These are phyloP conservation scores for Pseudognaphalium luteoalbum DNA, from an alignment of 129 eudicot species.

Conservation along the genomic window DNA sequence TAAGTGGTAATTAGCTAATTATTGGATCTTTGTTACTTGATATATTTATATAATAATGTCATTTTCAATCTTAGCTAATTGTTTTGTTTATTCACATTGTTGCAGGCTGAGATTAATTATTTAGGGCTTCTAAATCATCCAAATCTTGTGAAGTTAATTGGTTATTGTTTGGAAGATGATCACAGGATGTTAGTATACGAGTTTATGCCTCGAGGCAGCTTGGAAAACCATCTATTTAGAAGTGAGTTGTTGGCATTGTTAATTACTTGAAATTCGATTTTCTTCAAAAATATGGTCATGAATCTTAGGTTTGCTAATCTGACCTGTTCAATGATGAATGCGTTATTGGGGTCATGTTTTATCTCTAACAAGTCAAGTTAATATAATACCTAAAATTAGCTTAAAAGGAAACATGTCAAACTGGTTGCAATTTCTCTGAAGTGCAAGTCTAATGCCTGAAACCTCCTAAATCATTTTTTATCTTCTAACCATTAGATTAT, in stretches of 20 bases:
- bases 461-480: neutral
- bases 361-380: neutral
- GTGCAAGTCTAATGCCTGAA: neutral
- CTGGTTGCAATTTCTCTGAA: neutral
- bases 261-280: neutral
- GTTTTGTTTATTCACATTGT: neutral
- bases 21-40: neutral
- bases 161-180: constrained; percentile 76
- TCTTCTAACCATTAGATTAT: neutral
- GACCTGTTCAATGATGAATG: neutral
- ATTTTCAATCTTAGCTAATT: neutral
- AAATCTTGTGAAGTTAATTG: constrained; percentile 68
- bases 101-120: constrained; percentile 73
- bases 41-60: neutral
- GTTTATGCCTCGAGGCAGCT: constrained; percentile 82
- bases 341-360: neutral
- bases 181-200: constrained; percentile 69
- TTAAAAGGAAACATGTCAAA: constrained; percentile 5
- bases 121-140: constrained; percentile 67
- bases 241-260: constrained; percentile 46
- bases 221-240: constrained; percentile 76
- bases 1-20: constrained; percentile 24
- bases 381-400: neutral
- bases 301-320: neutral
- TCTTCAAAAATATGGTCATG: neutral